Percentiles rank a stretch among this genome's conserved stretches.
Evolutionary conservation across 2,329 filamentous ascomycete genomes (phyloP).

Genomic region (Aspergillus sp.): DNA sequence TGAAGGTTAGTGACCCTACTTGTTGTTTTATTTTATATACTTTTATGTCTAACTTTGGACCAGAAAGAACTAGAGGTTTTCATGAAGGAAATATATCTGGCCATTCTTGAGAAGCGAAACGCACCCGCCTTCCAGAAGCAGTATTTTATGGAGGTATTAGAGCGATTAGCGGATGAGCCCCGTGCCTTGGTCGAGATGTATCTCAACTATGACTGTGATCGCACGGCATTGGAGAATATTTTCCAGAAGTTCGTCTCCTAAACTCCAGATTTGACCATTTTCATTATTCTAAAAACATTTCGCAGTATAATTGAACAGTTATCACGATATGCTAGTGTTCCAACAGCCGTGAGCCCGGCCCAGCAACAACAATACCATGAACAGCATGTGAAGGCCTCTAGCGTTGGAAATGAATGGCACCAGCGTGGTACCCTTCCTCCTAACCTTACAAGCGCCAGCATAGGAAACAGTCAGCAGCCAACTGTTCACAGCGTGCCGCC

Average conservation of each 20-base stretch:
- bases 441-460: conserved; percentile 76
- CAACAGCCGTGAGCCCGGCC: conserved; percentile 69
- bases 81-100: conserved; percentile 93
- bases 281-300: conserved; percentile 1
- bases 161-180: conserved; percentile 80
- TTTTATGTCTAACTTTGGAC: conserved; percentile 16
- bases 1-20: conserved; percentile 66
- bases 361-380: conserved; percentile 90
- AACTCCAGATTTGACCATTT: not conserved
- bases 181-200: conserved; percentile 91
- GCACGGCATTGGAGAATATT: conserved; percentile 89
- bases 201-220: conserved; percentile 96
- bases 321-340: conserved; percentile 78
- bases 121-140: conserved; percentile 89
- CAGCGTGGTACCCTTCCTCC: conserved; percentile 81
- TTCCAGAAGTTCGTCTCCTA: conserved; percentile 64
- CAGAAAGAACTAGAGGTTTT: conserved; percentile 98
- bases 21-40: not conserved
- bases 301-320: conserved; percentile 83
- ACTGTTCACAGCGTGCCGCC: conserved; percentile 68
- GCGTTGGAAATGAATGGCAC: conserved; percentile 74
- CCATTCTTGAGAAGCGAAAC: conserved; percentile 82
- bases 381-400: conserved; percentile 61
- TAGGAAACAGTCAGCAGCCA: conserved; percentile 53
- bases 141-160: conserved; percentile 83